Evolutionary conservation across 345 rosid species (phyloP), one percentile per base, ranked within the genome.

Genomic region (Aethionema arabicum): DNA sequence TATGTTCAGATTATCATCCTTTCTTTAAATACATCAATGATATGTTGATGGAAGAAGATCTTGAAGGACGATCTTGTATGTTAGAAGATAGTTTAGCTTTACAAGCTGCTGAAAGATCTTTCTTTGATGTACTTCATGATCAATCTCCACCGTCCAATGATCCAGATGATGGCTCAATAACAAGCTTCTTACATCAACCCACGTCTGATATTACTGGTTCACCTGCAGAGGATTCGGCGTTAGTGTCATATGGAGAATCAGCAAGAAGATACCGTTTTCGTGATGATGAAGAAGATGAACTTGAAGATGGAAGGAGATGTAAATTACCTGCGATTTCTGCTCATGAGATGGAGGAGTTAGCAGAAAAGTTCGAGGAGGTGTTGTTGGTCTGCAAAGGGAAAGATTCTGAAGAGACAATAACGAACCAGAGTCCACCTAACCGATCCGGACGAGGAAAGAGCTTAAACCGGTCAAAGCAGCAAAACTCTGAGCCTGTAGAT

Each of bases 11-110:
- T 16, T n/a, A 69, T 48, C 72, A 58, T 47, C 74, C 73, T 35
- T 70, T 80, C 56, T 78, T 88, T 41, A 88, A 82, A 69, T 88
- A 71, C 78, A 88, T 86, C 49, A 78, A 73, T 59, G 90, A 86
- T 58, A 86, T 88, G 66, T 85, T 88, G 38, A 82, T 89, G 96
- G 96, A 86, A 57, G 97, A 90, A 74, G 89, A 84, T 53, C 54
- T 86, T 62, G 87, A 78, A 63, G 85, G 73, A 6, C 82, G 80
- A 70, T 66, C 80, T 50, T 83, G 83, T 66, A 85, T 91, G 96
- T 70, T 86, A 56, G 87, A 80, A 77, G 87, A 84, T 30, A 78
- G 82, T 61, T 78, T 87, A 40, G 88, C 97, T 13, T 82, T 91
- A 60, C 98, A 91, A 75, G 92, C 90, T 2, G 88, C 86, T 9